Base-by-base conservation (phyloP, 139 green algal genomes). In the Yamagishiella unicocca region DNA sequence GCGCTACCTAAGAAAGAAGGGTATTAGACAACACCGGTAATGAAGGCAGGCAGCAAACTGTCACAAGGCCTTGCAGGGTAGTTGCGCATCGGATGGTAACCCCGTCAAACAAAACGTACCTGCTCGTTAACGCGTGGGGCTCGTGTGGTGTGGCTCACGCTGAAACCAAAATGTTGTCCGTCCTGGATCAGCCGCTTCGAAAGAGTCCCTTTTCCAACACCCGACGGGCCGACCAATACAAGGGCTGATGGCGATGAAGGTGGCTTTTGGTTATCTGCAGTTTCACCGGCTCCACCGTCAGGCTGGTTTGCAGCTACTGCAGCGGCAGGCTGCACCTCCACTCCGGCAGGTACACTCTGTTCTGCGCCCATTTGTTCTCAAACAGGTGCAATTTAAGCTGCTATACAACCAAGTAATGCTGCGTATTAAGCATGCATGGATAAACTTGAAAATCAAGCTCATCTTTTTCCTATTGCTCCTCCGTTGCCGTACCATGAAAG, bases 191-290 rank as follows among this genome's bases (percentile, higher is more conserved):
- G 90, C 25, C 88, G 86, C 33, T 93, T 88, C 38, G 98, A 96
- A 27, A 98, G 88, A 17, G 95, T 97, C 67, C 95, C 95, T 87
- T 98, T 98, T 45, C 96, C 96, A 6, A 98, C 96, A 1, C 96
- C 96, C 24, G 93, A 96, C 0, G 96, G 96, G 21, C 96, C 96
- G 14, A 95, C 94, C 17, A 98, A 90, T 1, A 98, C 96, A 33
- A 98, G 80, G 0, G 90, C 90, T 4, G 80, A 71, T 4, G 90
- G 90, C 24, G 22, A 25, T 0, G 43, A 55, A 19, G 38, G 8
- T 25, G 72, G 10, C n/a, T 64, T 25, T 27, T 62, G 72, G 10
- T 4, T 4, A 55, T 58, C 70, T 35, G 45, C 4, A 43, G 43
- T 45, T 66, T 42, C 73, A 31, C 45, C 14, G 22, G 31, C 7